Percentiles rank a stretch among this genome's conserved stretches.
These are phyloP conservation scores for Aspergillus sclerotialis DNA, from an alignment of 2,329 filamentous ascomycete species.

Conservation along the genomic window DNA sequence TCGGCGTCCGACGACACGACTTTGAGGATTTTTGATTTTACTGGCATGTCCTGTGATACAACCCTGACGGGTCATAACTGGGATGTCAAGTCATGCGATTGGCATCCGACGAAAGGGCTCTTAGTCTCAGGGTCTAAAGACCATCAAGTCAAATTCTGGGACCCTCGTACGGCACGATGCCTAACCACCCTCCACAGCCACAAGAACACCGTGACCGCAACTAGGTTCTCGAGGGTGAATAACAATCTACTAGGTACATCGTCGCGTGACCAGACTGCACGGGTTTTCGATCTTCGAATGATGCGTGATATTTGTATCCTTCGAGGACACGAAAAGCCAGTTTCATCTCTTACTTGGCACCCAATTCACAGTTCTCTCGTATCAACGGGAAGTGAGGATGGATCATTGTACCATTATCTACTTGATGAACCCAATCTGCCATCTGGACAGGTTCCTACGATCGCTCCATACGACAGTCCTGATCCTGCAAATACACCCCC, in stretches of 20 bases:
- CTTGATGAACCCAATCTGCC: constrained; percentile 90
- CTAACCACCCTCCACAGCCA: constrained; percentile 92
- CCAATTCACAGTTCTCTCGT: constrained; percentile 84
- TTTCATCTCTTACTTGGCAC: constrained; percentile 89
- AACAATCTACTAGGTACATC: constrained; percentile 84
- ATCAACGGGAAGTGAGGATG: constrained; percentile 84
- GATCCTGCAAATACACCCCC: constrained; percentile 73
- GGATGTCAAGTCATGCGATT: constrained; percentile 96
- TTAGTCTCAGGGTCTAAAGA: constrained; percentile 96
- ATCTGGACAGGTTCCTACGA: constrained; percentile 59
- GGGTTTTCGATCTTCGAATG: constrained; percentile 92
- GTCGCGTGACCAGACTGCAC: constrained; percentile 83
- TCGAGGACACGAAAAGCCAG: constrained; percentile 92
- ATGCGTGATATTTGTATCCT: constrained; percentile 96
- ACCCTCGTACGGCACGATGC: constrained; percentile 83
- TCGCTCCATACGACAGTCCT: constrained; percentile 77
- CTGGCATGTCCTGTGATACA: constrained; percentile 72
- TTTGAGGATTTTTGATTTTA: constrained; percentile 95
- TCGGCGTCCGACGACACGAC: constrained; percentile 91
- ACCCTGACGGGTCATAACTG: constrained; percentile 89
- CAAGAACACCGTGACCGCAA: constrained; percentile 95
- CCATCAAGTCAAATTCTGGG: constrained; percentile 95
- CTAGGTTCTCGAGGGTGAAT: constrained; percentile 77
- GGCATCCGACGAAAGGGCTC: constrained; percentile 92
- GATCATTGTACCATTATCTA: constrained; percentile 87